These are phyloP conservation scores for Calonectria hawksworthii DNA, from an alignment of 2,329 filamentous ascomycete genomes.

Conservation along the genomic window DNA sequence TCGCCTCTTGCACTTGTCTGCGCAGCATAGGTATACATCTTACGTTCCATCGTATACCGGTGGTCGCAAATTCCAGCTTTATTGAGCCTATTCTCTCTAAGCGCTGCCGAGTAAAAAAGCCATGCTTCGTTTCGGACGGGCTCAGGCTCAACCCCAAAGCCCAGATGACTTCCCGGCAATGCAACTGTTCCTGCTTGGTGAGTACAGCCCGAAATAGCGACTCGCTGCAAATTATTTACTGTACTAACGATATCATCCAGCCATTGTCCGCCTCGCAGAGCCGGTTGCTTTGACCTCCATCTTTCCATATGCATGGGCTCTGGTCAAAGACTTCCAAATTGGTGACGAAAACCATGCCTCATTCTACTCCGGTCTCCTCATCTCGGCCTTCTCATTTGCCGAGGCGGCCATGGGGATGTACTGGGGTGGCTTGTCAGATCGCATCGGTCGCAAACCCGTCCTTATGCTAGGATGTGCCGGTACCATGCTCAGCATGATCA, in stretches of 20 bases:
- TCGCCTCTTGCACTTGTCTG: background rate
- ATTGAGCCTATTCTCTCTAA: constrained; percentile 51
- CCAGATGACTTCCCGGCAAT: constrained; percentile 83
- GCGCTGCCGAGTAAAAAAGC: constrained; percentile 55
- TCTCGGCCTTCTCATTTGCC: constrained; percentile 86
- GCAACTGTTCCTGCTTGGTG: constrained; percentile 89
- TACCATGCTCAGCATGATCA: constrained; percentile 84
- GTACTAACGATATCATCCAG: constrained; percentile 59
- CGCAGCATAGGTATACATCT: background rate
- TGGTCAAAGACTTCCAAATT: constrained; percentile 82
- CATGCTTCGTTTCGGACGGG: constrained; percentile 67
- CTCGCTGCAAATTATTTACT: background rate
- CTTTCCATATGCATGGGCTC: constrained; percentile 91
- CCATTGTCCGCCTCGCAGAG: constrained; percentile 92
- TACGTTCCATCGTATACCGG: background rate
- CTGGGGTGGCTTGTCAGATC: constrained; percentile 88
- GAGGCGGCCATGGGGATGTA: constrained; percentile 89
- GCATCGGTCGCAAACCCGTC: constrained; percentile 87
- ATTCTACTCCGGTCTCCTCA: constrained; percentile 89
- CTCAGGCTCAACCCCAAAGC: constrained; percentile 68
- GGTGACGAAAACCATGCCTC: constrained; percentile 82
- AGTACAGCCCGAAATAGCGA: constrained; percentile 47
- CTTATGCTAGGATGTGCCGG: constrained; percentile 85
- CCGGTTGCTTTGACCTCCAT: constrained; percentile 94
- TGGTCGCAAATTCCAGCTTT: background rate